Conservation (phyloP, 352 stramenopile species). For the Phytophthora foliorum region DNA sequence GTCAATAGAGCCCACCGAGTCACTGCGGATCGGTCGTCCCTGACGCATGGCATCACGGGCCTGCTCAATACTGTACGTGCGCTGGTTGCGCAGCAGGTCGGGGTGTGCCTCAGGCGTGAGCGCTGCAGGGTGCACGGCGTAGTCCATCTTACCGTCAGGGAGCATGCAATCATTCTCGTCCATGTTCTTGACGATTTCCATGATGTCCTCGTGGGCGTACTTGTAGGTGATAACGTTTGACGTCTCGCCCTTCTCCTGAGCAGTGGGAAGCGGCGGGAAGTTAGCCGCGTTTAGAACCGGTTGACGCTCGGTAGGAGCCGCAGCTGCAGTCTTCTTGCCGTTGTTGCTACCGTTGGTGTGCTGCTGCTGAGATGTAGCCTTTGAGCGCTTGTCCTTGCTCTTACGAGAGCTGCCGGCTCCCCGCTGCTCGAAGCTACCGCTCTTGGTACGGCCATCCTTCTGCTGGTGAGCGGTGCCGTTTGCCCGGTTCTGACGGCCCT, state of each 20-base stretch:
- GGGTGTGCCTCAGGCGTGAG: slow-evolving; percentile 84
- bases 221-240: slow-evolving; percentile 67
- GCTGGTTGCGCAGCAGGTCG: slow-evolving; percentile 91
- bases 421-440: slow-evolving; percentile 67
- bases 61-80: slow-evolving; percentile 94
- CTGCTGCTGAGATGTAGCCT: slow-evolving; percentile 49
- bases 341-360: slow-evolving; percentile 40
- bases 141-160: slow-evolving; percentile 83
- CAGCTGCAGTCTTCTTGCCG: slow-evolving; percentile 40
- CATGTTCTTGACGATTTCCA: slow-evolving; percentile 94
- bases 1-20: slow-evolving; percentile 89
- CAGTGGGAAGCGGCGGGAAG: slow-evolving; percentile 80
- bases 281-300: slow-evolving; percentile 85
- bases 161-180: slow-evolving; percentile 88
- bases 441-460: slow-evolving; percentile 62
- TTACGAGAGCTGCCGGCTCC: slow-evolving; percentile 51
- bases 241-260: slow-evolving; percentile 44
- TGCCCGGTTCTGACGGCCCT: slow-evolving; percentile 49
- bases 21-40: slow-evolving; percentile 88
- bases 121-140: slow-evolving; percentile 77
- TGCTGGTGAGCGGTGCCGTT: slow-evolving; percentile 40
- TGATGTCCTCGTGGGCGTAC: slow-evolving; percentile 92
- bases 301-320: slow-evolving; percentile 57
- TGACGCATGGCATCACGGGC: slow-evolving; percentile 91
- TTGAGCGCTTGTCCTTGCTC: slow-evolving; percentile 74